Percentiles rank a stretch among this genome's conserved stretches.
These are phyloP conservation scores for Gonapodya prolifera DNA, from an alignment of 192 early-diverging fungal species.

Conservation along the genomic window DNA sequence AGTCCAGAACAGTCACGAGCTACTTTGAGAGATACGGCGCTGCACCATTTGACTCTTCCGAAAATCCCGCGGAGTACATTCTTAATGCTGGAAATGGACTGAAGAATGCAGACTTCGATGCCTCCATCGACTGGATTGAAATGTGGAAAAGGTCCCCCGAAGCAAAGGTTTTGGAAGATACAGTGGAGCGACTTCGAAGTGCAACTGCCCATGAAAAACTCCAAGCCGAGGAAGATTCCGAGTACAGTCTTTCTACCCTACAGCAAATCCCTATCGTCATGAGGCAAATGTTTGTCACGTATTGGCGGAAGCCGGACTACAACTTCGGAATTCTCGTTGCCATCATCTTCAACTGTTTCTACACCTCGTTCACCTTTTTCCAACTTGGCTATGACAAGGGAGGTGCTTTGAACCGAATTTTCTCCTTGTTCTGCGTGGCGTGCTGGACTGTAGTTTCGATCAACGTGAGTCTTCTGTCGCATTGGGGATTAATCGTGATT, in stretches of 20 bases:
- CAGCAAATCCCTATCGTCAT: slow-evolving; percentile 46
- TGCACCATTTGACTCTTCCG: slow-evolving; percentile 40
- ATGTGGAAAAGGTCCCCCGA: slow-evolving; percentile 52
- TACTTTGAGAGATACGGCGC: slow-evolving; percentile 70
- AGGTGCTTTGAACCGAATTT: slow-evolving; percentile 53
- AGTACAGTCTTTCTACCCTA: neutral
- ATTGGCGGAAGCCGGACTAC: slow-evolving; percentile 63
- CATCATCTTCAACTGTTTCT: slow-evolving; percentile 39
- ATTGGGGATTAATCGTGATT: neutral
- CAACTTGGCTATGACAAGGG: slow-evolving; percentile 33
- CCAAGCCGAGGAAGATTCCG: neutral
- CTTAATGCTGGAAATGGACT: slow-evolving; percentile 47
- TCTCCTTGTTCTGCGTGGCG: slow-evolving; percentile 56
- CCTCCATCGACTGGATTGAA: slow-evolving; percentile 40
- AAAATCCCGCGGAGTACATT: slow-evolving; percentile 79
- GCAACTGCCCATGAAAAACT: slow-evolving; percentile 15
- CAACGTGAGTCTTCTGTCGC: slow-evolving; percentile 36
- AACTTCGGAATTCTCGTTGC: slow-evolving; percentile 59
- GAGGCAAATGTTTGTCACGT: slow-evolving; percentile 46
- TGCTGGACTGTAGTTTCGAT: slow-evolving; percentile 56
- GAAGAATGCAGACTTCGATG: slow-evolving; percentile 23
- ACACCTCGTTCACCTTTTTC: slow-evolving; percentile 65
- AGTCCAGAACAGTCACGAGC: slow-evolving; percentile 45
- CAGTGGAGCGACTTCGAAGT: slow-evolving; percentile 37
- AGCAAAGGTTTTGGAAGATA: slow-evolving; percentile 19